Percentiles rank a stretch among this genome's conserved stretches.
Conservation (phyloP, 2,329 filamentous ascomycete species). For the Metarhizium robertsii region DNA sequence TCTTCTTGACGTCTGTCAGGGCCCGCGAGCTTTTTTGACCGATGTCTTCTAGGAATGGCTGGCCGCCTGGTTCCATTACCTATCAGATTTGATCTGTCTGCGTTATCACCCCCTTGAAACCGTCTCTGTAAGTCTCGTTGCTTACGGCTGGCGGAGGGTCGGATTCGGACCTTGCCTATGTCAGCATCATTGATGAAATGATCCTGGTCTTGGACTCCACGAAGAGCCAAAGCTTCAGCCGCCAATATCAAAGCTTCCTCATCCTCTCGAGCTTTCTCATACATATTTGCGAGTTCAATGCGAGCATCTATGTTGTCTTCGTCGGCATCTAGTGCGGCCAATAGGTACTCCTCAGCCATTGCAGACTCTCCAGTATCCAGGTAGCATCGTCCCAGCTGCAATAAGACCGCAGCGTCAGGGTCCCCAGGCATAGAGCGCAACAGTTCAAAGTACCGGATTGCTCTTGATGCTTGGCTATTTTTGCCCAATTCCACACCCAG, state of each 20-base stretch:
- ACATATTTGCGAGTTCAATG: constrained; percentile 73
- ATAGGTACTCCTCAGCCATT: constrained; percentile 69
- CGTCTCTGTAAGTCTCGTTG: background rate
- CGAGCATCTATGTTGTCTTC: constrained; percentile 65
- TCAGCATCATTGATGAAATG: background rate
- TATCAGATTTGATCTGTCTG: background rate
- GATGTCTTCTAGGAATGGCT: constrained; percentile 28
- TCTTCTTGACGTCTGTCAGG: constrained; percentile 34
- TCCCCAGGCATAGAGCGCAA: constrained; percentile 39
- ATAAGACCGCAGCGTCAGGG: constrained; percentile 41
- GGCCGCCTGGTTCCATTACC: background rate
- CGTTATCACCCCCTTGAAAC: background rate
- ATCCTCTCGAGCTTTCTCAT: constrained; percentile 63
- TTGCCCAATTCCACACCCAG: constrained; percentile 36
- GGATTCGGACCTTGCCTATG: background rate
- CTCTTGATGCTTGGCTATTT: constrained; percentile 21
- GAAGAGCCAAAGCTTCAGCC: constrained; percentile 62
- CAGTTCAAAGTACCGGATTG: constrained; percentile 47
- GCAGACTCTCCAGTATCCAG: constrained; percentile 51
- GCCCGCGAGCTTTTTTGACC: constrained; percentile 36
- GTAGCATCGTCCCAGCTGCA: constrained; percentile 60
- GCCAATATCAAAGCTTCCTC: constrained; percentile 71
- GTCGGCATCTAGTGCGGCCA: constrained; percentile 64
- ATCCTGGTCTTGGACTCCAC: constrained; percentile 34
- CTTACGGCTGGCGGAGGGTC: background rate